Percentiles rank a stretch among this genome's conserved stretches.
phyloP scores from a whole-genome alignment of 441 rosid genomes.

The Francoa sonchifolia region DNA sequence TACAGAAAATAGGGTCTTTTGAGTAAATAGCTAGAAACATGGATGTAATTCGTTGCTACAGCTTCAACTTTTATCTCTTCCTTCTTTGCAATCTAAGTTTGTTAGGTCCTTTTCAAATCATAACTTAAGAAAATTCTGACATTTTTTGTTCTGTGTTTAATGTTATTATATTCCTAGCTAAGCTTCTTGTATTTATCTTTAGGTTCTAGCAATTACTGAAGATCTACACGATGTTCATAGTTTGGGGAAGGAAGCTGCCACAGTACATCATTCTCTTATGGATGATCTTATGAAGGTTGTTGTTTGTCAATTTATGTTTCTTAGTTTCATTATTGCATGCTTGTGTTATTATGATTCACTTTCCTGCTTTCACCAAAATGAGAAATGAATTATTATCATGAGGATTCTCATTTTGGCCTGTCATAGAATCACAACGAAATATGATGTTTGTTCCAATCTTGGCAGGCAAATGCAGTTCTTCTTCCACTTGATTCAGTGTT shows the following conservation, averaged over 20 bases:
- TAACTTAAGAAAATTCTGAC: neutral
- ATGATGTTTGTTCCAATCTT: constrained; percentile 14
- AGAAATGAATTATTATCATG: too few species aligned
- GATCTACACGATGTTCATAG: constrained; percentile 85
- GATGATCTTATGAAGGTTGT: constrained; percentile 75
- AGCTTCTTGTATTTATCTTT: constrained; percentile 21
- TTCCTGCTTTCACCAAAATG: neutral
- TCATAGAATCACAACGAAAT: constrained; percentile 11
- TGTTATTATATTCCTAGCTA: too few species aligned
- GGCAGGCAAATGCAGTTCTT: constrained; percentile 72
- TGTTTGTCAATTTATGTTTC: constrained; percentile 5
- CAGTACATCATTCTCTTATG: constrained; percentile 60
- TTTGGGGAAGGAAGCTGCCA: constrained; percentile 83
- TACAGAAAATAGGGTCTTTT: too few species aligned
- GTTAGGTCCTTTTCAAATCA: neutral
- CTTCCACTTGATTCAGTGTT: constrained; percentile 66
- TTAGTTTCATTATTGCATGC: constrained; percentile 6
- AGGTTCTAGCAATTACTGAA: constrained; percentile 88
- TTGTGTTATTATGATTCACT: neutral
- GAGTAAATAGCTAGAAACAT: too few species aligned
- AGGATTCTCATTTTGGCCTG: constrained; percentile 5
- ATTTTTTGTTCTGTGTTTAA: constrained; percentile 11
- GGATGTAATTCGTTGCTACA: too few species aligned
- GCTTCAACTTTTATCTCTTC: neutral
- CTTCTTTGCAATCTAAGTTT: neutral